Evolutionary conservation across 768 basidiomycete species (phyloP).

Genomic region (Mycena chlorophos): DNA sequence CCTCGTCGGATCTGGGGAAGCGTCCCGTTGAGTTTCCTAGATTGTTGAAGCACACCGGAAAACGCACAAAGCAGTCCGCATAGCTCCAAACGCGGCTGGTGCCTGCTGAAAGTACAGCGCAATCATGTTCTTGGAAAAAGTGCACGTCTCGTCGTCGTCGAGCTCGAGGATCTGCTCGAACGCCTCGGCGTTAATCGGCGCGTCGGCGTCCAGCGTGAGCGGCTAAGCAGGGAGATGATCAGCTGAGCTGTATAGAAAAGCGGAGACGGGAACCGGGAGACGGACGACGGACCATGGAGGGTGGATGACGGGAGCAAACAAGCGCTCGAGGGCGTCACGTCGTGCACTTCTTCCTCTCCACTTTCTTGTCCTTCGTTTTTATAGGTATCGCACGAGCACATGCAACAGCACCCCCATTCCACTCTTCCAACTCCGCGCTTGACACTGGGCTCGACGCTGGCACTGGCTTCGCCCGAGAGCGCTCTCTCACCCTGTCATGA

Average conservation of each 20-base stretch:
- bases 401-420: no score
- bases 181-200: slow-evolving; percentile 58
- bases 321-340: no score
- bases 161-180: slow-evolving; percentile 73
- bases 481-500: no score
- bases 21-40: slow-evolving; percentile 8
- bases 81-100: slow-evolving; percentile 52
- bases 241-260: slow-evolving; percentile 16
- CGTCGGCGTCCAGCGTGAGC: not conserved
- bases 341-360: no score
- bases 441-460: no score
- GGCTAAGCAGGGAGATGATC: not conserved
- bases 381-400: no score
- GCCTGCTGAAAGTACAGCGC: slow-evolving; percentile 64
- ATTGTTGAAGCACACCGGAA: not conserved
- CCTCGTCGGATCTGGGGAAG: slow-evolving; percentile 40
- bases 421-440: no score
- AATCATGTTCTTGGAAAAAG: slow-evolving; percentile 61
- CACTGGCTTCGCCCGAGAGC: no score
- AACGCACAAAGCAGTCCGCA: slow-evolving; percentile 61
- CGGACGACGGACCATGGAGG: no score
- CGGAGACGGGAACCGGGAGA: no score
- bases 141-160: slow-evolving; percentile 50
- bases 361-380: no score
- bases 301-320: no score